phyloP scores from a whole-genome alignment of 2,329 filamentous ascomycete species.

The Aspergillus sp. region DNA sequence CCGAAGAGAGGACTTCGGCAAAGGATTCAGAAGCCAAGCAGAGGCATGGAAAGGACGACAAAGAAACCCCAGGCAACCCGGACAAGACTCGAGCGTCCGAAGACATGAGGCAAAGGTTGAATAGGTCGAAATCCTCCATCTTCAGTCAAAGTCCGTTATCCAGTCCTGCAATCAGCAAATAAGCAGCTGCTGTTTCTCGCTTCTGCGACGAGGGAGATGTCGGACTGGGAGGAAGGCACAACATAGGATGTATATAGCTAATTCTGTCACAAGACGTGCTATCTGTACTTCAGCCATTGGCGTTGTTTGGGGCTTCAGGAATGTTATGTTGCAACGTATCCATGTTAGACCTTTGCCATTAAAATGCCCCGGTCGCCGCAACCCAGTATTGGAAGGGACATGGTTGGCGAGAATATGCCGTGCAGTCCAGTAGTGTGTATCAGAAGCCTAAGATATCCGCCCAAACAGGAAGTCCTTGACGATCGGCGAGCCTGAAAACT shows the following conservation, averaged over 20 bases:
- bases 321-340: neutral
- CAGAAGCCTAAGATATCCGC: slow-evolving; percentile 18
- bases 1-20: neutral
- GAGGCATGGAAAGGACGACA: neutral
- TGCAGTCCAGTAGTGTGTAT: neutral
- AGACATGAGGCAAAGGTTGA: neutral
- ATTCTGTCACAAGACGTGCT: neutral
- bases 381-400: neutral
- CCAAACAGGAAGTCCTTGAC: slow-evolving; percentile 81
- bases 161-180: neutral
- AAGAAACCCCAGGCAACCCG: neutral
- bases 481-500: slow-evolving; percentile 84
- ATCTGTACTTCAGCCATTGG: neutral
- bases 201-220: no score
- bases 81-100: neutral
- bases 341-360: neutral
- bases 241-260: neutral
- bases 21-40: neutral
- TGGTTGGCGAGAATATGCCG: neutral
- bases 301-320: neutral
- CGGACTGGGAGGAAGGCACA: no score
- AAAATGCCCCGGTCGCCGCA: neutral
- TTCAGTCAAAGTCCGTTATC: neutral
- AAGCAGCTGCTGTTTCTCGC: no score
- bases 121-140: neutral